Evolutionary conservation across 441 rosid genomes (phyloP).

Genomic region (Gossypium schwendimanii): DNA sequence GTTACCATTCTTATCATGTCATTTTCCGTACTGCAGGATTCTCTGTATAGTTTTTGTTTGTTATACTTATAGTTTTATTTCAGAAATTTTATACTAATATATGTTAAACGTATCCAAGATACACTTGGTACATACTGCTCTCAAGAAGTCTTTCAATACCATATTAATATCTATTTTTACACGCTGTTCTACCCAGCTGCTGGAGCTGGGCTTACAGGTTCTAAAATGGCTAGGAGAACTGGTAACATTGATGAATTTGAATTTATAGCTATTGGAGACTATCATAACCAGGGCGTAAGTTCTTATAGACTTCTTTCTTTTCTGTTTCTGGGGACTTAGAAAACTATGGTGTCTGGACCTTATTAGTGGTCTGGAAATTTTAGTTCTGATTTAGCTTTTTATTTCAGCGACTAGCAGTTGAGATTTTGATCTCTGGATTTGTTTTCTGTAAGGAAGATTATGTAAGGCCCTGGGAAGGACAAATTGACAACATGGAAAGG

Average conservation of each 20-base stretch:
- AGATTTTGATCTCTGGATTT: slow-evolving; percentile 69
- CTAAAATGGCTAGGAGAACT: slow-evolving; percentile 88
- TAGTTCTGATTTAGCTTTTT: slow-evolving; percentile 10
- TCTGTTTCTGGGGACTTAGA: background rate
- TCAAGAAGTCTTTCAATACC: background rate
- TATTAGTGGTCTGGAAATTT: background rate
- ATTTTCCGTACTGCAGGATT: background rate
- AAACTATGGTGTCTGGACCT: background rate
- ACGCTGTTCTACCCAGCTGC: slow-evolving; percentile 50
- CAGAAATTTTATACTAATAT: background rate
- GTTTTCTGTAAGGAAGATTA: slow-evolving; percentile 65
- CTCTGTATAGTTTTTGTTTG: background rate
- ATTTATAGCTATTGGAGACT: slow-evolving; percentile 68
- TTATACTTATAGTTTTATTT: background rate
- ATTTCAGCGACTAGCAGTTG: slow-evolving; percentile 80
- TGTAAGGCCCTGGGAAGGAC: slow-evolving; percentile 84
- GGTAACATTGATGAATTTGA: slow-evolving; percentile 86
- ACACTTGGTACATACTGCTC: background rate
- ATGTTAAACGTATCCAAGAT: background rate
- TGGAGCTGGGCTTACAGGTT: slow-evolving; percentile 96
- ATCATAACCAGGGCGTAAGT: slow-evolving; percentile 79
- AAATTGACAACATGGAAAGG: slow-evolving; percentile 67
- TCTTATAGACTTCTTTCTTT: background rate
- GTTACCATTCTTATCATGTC: background rate
- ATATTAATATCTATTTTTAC: background rate